Base-by-base conservation (phyloP, 306 rosid species). In the Cicer pinnatifidum region DNA sequence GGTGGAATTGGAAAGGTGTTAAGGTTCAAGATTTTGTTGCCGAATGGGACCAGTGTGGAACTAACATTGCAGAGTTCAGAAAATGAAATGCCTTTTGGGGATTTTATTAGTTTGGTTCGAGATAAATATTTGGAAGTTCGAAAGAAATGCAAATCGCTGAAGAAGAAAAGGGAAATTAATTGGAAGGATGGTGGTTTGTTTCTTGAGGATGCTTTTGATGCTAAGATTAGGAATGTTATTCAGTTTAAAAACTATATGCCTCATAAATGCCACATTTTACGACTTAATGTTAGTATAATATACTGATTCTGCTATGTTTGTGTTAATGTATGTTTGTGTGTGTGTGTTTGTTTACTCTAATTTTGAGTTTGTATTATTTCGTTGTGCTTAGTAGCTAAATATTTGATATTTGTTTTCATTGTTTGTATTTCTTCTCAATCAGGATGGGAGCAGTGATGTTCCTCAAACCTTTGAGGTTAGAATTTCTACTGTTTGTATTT, bases 241-340 rank as follows among this genome's bases (percentile, higher is more conserved):
- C 69, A 78, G 2, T 86, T 89, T 45, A 62, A 60, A 28, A 72
- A 54, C 3, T 86, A 71, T 16, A 67, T 72, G 46, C 83, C 83
- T 13, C 13, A 65, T 1, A 76, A 79, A 56, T 83, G 86, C 52
- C 88, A 89, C 56, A 79, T 83, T 62, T 77, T 89, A 51, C 69
- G 75, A 33, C 88, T 89, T 80, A 84, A 75, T 43, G 94, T 89
- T 45, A 86, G 91, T 82, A 68, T 53, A 67, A 23, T 15, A 39
- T 7, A 11, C 39, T 45, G 43, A n/a, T 59, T 38, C 19, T 44
- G 1, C 51, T 19, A 11, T 12, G 1, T 53, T 28, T 28, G 33
- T 28, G 33, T 23, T 2, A 23, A 23, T 23, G 3, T 11, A 0
- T 70, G 39, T 78, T 56, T 11, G 19, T 9, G 9, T 46, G 20